Percentiles rank a stretch among this genome's conserved stretches.
Conservation (phyloP, 176 grass and related monocot species). For the Triticum turgidum region DNA sequence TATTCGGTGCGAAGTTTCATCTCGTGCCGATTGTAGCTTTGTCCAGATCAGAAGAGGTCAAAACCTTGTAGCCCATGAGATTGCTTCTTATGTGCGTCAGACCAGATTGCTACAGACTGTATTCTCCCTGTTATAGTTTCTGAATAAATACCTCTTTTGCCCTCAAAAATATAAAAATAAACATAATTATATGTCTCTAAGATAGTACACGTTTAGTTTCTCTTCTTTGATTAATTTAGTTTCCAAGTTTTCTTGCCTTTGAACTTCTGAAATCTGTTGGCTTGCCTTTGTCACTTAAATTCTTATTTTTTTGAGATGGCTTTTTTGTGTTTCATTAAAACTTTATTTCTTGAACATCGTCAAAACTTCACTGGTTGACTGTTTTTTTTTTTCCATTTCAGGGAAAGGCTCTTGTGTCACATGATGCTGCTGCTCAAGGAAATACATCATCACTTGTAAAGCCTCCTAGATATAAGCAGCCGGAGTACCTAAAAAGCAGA, state of each 20-base stretch:
- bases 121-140: too few species aligned
- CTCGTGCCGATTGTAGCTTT: too few species aligned
- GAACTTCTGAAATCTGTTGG: slow-evolving; percentile 11
- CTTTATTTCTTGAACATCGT: neutral
- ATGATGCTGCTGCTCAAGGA: slow-evolving; percentile 36
- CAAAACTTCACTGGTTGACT: slow-evolving; percentile 3
- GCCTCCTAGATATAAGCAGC: slow-evolving; percentile 32
- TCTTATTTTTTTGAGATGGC: neutral
- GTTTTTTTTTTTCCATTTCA: slow-evolving; percentile 46
- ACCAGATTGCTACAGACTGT: too few species aligned
- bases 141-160: too few species aligned
- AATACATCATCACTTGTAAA: slow-evolving; percentile 38
- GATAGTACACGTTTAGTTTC: neutral
- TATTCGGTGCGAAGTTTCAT: too few species aligned
- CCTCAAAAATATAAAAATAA: too few species aligned
- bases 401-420: slow-evolving; percentile 53
- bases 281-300: neutral
- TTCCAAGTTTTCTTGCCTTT: slow-evolving; percentile 11
- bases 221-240: neutral
- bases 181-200: neutral
- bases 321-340: slow-evolving; percentile 1
- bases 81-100: too few species aligned
- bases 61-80: too few species aligned
- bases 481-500: slow-evolving; percentile 17
- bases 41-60: too few species aligned